phyloP scores from a whole-genome alignment of 192 early-diverging fungal genomes.

The Backusella tarrabulga region DNA sequence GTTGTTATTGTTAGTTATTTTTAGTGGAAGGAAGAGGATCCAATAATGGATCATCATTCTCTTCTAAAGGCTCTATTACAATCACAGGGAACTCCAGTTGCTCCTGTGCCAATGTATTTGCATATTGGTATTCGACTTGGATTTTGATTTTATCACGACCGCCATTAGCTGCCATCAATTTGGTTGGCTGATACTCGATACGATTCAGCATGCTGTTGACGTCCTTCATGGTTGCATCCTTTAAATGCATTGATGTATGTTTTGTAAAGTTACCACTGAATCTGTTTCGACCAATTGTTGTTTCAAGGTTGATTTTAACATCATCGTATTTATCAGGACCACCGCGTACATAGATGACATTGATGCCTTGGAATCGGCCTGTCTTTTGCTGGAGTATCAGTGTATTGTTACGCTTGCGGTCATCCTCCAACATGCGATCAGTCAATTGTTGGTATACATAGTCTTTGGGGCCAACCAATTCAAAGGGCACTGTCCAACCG shows the following conservation, averaged over 20 bases:
- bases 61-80: constrained; percentile 11
- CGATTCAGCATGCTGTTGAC: constrained; percentile 32
- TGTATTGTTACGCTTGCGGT: neutral
- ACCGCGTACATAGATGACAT: constrained; percentile 50
- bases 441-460: constrained; percentile 25
- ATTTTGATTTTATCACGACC: constrained; percentile 17
- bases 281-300: constrained; percentile 18
- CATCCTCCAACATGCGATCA: constrained; percentile 12
- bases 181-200: constrained; percentile 27
- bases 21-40: neutral
- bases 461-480: constrained; percentile 26
- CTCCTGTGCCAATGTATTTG: neutral
- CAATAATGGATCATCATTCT: constrained; percentile 7
- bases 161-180: constrained; percentile 14
- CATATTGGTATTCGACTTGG: neutral
- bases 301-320: constrained; percentile 18
- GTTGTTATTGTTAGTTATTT: neutral
- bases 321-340: constrained; percentile 19
- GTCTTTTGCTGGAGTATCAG: constrained; percentile 26
- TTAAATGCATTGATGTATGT: constrained; percentile 18
- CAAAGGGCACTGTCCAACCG: constrained; percentile 3
- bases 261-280: constrained; percentile 1
- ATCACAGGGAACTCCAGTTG: neutral
- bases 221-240: constrained; percentile 21
- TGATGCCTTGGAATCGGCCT: constrained; percentile 47